Evolutionary conservation across 1,139 yeast genomes (phyloP).

Genomic region (Zygoascus sp.): DNA sequence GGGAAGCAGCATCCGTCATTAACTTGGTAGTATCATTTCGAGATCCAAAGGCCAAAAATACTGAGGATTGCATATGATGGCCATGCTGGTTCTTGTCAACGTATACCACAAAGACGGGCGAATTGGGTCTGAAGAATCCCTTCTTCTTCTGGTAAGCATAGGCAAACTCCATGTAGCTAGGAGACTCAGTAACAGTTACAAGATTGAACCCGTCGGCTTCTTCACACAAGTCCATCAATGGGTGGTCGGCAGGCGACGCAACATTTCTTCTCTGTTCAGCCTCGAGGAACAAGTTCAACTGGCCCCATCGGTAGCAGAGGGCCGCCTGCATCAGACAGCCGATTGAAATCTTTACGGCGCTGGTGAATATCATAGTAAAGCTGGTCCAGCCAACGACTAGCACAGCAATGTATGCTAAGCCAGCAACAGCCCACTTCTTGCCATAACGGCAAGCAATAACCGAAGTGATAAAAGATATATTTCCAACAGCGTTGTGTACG

Average conservation of each 20-base stretch:
- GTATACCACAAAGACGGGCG: neutral
- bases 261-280: neutral
- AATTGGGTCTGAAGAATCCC: neutral
- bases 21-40: neutral
- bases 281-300: neutral
- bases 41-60: neutral
- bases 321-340: neutral
- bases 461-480: neutral
- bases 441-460: neutral
- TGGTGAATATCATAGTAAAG: neutral
- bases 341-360: neutral
- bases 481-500: too few species aligned
- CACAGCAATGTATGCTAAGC: neutral
- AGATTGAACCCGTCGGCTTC: neutral
- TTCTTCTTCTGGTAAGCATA: neutral
- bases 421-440: neutral
- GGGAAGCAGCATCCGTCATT: neutral
- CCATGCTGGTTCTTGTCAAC: neutral
- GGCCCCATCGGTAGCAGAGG: neutral
- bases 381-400: too few species aligned
- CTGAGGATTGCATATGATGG: neutral
- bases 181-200: neutral
- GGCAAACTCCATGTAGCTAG: neutral
- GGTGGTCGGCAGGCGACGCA: neutral
- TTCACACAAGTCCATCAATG: neutral